These are phyloP conservation scores for Vicia villosa DNA, from an alignment of 306 rosid species.

Conservation along the genomic window DNA sequence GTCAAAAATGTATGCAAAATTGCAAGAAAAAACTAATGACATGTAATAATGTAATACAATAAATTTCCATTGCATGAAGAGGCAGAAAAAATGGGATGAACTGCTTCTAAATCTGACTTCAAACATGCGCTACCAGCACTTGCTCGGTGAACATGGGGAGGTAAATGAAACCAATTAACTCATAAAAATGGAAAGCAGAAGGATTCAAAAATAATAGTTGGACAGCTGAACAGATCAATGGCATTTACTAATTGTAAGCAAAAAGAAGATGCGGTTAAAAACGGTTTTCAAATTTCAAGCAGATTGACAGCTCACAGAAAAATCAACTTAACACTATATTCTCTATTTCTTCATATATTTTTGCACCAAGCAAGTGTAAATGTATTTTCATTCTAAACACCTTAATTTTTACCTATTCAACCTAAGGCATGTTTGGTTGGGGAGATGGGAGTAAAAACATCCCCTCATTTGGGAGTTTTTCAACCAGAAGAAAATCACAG, in stretches of 20 bases:
- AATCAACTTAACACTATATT: not conserved
- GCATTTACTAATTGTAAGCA: not conserved
- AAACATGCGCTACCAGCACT: not conserved
- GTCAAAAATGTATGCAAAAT: constrained; percentile 1
- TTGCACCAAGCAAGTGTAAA: not conserved
- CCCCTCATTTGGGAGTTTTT: not conserved
- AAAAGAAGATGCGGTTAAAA: not conserved
- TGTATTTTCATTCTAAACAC: not conserved
- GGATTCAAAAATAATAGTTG: not conserved
- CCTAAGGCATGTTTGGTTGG: not conserved
- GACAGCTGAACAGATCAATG: not conserved
- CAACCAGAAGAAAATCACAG: not conserved
- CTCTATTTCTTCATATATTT: not conserved
- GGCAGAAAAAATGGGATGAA: not conserved
- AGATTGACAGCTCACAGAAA: constrained; percentile 2
- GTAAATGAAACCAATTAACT: constrained; percentile 11
- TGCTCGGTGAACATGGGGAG: not conserved
- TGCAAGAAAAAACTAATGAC: constrained; percentile 18
- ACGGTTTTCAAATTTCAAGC: not conserved
- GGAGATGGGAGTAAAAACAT: not conserved
- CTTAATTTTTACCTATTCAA: not conserved
- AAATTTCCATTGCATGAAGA: not conserved
- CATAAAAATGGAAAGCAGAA: not conserved
- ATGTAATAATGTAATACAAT: not conserved
- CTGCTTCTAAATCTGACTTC: not conserved